Conservation (phyloP, 257 asterid species). For the Datura wrightii region DNA sequence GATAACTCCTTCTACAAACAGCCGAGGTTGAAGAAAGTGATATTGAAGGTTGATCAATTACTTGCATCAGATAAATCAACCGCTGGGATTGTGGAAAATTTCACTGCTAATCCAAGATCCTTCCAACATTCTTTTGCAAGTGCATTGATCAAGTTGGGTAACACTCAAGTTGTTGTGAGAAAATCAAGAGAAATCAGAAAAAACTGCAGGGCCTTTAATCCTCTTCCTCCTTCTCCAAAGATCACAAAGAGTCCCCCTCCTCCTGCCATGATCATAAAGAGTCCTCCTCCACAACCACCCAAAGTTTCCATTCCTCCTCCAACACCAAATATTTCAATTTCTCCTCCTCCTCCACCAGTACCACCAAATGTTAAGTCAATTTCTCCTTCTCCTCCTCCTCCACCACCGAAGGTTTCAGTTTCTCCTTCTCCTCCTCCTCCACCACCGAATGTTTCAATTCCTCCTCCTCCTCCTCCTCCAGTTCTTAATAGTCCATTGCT, state of each 20-base stretch:
- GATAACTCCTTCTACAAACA: constrained; percentile 72
- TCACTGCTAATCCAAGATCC: constrained; percentile 33
- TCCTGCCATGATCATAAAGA: neutral
- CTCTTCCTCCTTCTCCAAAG: constrained; percentile 8
- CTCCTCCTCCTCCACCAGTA: neutral
- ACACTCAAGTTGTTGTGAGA: constrained; percentile 40
- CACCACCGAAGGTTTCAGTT: neutral
- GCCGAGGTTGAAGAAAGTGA: constrained; percentile 54
- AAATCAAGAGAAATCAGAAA: constrained; percentile 44
- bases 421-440: neutral
- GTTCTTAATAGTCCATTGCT: neutral
- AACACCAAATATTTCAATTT: neutral
- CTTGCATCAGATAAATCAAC: constrained; percentile 55
- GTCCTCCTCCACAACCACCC: neutral
- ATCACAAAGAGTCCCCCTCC: neutral
- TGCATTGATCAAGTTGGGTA: constrained; percentile 47
- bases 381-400: neutral
- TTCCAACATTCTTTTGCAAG: constrained; percentile 33
- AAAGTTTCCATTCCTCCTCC: neutral
- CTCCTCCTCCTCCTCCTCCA: neutral
- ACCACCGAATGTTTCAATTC: neutral
- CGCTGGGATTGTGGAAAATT: constrained; percentile 29
- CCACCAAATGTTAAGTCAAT: neutral
- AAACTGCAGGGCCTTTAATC: constrained; percentile 41
- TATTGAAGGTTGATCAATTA: constrained; percentile 68